These are phyloP conservation scores for Gracilaria domingensis DNA, from an alignment of 23 red algal genomes.

Conservation along the genomic window DNA sequence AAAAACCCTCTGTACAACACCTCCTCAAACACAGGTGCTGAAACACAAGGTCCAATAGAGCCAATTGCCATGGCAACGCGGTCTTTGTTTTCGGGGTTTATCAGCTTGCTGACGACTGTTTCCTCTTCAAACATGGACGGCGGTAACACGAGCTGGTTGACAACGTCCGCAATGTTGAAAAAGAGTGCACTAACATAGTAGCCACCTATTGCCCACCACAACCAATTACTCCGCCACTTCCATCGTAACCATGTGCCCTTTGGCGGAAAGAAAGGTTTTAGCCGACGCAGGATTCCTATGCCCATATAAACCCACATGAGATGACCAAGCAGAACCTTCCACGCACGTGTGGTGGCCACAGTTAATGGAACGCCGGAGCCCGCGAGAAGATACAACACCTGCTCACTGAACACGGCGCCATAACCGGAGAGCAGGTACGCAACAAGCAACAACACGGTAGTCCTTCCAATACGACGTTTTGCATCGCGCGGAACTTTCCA, in stretches of 20 bases:
- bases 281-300: conserved; percentile 87
- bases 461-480: conserved; percentile 77
- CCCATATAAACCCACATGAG: conserved; percentile 99
- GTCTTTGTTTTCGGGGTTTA: conserved; percentile 99
- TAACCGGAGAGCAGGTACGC: conserved; percentile 98
- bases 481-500: conserved; percentile 84
- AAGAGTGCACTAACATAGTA: conserved; percentile 96
- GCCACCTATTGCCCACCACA: conserved; percentile 97
- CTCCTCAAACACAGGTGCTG: conserved; percentile 99
- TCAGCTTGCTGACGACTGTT: conserved; percentile 98
- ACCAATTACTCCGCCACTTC: conserved; percentile 90
- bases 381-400: conserved; percentile 83
- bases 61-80: conserved; percentile 96
- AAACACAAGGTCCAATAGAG: conserved; percentile 95
- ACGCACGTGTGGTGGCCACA: conserved; percentile 89
- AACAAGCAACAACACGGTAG: conserved; percentile 83
- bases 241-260: conserved; percentile 89
- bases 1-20: conserved; percentile 97
- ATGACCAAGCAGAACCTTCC: conserved; percentile 97
- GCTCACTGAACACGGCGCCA: conserved; percentile 91
- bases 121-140: conserved; percentile 94
- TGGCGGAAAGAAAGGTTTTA: conserved; percentile 98
- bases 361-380: conserved; percentile 93
- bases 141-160: conserved; percentile 96
- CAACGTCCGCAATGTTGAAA: conserved; percentile 94